Evolutionary conservation across 257 asterid genomes (phyloP).

Genomic region (Mitragyna speciosa): DNA sequence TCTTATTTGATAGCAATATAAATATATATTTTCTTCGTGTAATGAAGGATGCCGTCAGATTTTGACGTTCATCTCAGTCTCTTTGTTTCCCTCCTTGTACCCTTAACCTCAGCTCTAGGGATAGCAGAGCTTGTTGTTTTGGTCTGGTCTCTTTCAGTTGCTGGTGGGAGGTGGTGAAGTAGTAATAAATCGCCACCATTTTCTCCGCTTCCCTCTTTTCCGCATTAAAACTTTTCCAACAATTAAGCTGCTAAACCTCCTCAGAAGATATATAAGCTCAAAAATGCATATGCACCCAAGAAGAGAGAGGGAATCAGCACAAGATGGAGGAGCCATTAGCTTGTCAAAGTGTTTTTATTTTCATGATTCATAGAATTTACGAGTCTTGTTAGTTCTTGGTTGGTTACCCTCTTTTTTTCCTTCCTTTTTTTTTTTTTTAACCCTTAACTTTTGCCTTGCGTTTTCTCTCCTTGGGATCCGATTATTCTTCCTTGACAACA

Average conservation of each 20-base stretch:
- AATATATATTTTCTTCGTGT: not conserved
- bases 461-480: conserved; percentile 49
- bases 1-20: too few species aligned
- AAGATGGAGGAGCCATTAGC: conserved; percentile 8
- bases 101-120: not conserved
- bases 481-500: conserved; percentile 34
- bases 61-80: conserved; percentile 24
- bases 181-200: conserved; percentile 46
- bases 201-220: conserved; percentile 42
- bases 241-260: conserved; percentile 31
- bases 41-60: conserved; percentile 30
- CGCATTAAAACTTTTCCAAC: conserved; percentile 32
- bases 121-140: conserved; percentile 8
- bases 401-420: conserved; percentile 4
- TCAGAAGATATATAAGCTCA: not conserved
- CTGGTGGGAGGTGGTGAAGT: conserved; percentile 52
- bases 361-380: not conserved
- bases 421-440: too few species aligned
- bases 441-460: not conserved
- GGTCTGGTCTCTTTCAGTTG: conserved; percentile 58
- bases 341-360: not conserved
- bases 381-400: not conserved
- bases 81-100: not conserved
- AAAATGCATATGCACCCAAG: not conserved
- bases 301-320: not conserved